Base-by-base conservation (phyloP, 2,329 filamentous ascomycete genomes). In the Aaosphaeria pasadenensis region DNA sequence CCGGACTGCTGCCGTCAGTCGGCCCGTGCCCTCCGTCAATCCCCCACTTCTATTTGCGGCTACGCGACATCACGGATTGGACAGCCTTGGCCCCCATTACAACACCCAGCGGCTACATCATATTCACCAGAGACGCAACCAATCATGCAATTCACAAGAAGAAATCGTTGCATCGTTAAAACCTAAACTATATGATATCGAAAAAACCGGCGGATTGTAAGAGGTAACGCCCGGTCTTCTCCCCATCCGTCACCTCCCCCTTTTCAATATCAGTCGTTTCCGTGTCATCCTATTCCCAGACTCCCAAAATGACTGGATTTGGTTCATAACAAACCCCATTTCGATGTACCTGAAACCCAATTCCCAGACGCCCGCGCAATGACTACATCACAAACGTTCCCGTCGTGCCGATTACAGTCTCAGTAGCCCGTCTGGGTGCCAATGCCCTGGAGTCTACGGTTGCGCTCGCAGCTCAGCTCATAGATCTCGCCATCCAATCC, bases 401-500 rank as follows among this genome's bases (percentile, higher is more conserved):
- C n/a, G 9, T n/a, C 2, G n/a, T 9, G 7, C 33, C 33, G 17
- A 9, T 36, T n/a, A 36, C 38, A 47, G 50, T 44, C 38, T 48
- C 45, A 52, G 48, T 55, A 47, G 48, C 50, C 6, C 32, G 11
- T 7, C 45, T 47, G 45, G 6, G 39, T 30, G 11, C 63, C 62
- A 60, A 67, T 64, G 46, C 62, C 57, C 50, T 67, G 64, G 56
- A 68, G 55, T 54, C 65, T 61, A 39, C 65, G 62, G 53, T 56
- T 60, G 46, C 65, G 74, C 69, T 91, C 86, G 50, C 70, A 73
- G 54, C 77, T 64, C 54, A 95, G 80, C 48, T 85, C 80, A 41
- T 72, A 67, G 68, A 92, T 89, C 59, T 91, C 88, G 46, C 74
- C 72, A 56, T 86, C 78, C 50, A 91, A 83, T 55, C 83, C 81